These are phyloP conservation scores for Solanum pennellii DNA, from an alignment of 257 asterid genomes.

Conservation along the genomic window DNA sequence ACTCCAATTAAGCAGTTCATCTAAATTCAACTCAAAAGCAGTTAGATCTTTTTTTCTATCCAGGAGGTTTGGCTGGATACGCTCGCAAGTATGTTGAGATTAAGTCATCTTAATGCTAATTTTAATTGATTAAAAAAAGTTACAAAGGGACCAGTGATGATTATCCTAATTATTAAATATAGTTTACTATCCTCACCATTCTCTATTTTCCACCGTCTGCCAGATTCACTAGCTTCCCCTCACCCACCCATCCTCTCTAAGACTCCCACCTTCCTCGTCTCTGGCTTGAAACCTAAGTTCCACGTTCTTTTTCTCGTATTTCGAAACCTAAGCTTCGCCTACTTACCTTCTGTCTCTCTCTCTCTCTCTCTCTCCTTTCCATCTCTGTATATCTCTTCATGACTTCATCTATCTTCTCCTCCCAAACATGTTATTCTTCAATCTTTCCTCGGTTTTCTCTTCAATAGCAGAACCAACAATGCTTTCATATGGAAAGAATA, in stretches of 20 bases:
- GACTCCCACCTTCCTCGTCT: neutral
- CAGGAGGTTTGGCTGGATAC: neutral
- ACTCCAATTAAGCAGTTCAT: neutral
- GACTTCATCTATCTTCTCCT: neutral
- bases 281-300: neutral
- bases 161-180: neutral
- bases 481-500: neutral
- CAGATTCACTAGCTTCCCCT: neutral
- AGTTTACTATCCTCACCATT: neutral
- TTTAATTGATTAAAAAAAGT: neutral
- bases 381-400: neutral
- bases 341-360: neutral
- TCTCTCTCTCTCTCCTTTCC: neutral
- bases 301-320: neutral
- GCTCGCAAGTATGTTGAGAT: neutral
- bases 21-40: neutral
- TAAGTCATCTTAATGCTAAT: neutral
- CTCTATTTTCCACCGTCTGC: neutral
- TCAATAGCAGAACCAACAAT: neutral
- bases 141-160: neutral
- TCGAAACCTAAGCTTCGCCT: neutral
- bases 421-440: neutral
- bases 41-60: neutral
- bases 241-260: neutral
- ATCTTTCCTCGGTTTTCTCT: neutral